Base-by-base conservation (phyloP, 2,329 filamentous ascomycete genomes). In the Exserohilum turcica region DNA sequence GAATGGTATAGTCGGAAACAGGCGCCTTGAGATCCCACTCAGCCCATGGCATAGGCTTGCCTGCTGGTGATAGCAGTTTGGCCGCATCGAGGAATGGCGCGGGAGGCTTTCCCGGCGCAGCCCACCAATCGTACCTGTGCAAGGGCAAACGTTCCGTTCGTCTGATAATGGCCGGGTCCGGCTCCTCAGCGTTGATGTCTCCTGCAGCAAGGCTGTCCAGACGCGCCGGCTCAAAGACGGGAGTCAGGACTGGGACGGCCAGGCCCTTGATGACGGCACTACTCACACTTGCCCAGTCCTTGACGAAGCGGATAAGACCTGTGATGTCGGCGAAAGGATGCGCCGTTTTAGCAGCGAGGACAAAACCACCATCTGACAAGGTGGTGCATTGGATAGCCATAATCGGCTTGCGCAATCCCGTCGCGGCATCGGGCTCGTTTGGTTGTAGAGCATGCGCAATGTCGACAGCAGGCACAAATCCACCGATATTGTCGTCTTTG, bases 71-170 rank as follows among this genome's bases (percentile, higher is more conserved):
- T 3, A 38, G 18, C 5, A 31, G 29, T 32, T 36, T 21, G 19
- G 43, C 32, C 16, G 52, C 21, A 12, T 32, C 6, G 27, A 27
- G 46, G 21, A 57, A 57, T 5, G 54, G 38, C 1, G 47, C 6
- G 2, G 54, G 50, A 18, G 54, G 50, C 27, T 40, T 40, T 6
- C 13, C 39, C 13, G 54, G 54, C 28, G 54, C n/a, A 8, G 39
- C 47, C 54, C 54, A 57, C 50, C 54, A 57, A 15, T 57, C 54
- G 24, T 57, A 54, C 16, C 54, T 51, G 36, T 57, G 50, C 39
- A 57, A 40, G 5, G 54, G 54, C 5, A 57, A 21, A n/a, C 15
- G 24, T 2, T 10, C 6, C 24, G 42, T 43, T 15, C 38, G 29
- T 35, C 29, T 38, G 5, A 54, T 29, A 6, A 54, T 48, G 29